Evolutionary conservation across 2,329 filamentous ascomycete species (phyloP), one percentile per base, ranked within the genome.

Genomic region (Paecilomyces fulvus): DNA sequence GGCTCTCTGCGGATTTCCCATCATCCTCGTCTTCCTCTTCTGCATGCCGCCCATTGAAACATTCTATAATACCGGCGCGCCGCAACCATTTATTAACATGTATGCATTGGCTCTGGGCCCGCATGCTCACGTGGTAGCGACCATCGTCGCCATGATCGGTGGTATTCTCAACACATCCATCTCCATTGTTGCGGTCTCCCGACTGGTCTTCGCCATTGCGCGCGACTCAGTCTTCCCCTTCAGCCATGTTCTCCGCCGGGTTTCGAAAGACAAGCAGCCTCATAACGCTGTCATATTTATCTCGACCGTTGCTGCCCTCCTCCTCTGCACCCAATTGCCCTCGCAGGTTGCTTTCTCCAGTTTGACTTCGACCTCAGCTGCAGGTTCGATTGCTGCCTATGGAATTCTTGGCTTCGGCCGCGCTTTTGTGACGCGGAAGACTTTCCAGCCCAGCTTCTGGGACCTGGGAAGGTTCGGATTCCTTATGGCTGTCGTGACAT

Each of bases 161-260:
- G 52, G 54, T 4, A 59, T 54, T 33, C 53, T 54, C 53, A 82
- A 82, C 62, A 81, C 79, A 0, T 80, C 79, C 0, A 79, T 82
- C 54, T 78, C 79, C 1, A 70, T 81, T 37, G 74, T 81, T 1
- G 80, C 80, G 3, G 77, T 78, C 14, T 82, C 80, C 1, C 74
- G 80, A 12, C 71, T 82, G 2, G 80, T 83, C 55, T 83, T 82
- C 63, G 81, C 80, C 28, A 80, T 83, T 2, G 80, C 81, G 6
- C 74, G 80, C 25, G 80, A 83, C 62, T 79, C 79, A 21, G 78
- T 83, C n/a, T 69, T 83, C 3, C 80, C 80, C 0, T 81, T 75
- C 63, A 81, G 79, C 1, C 63, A 73, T 14, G 79, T 79, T 71
- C 78, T 82, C 37, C 75, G 78, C 1, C 65, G 73, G 6, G 79